Conservation (phyloP, 2,329 filamentous ascomycete genomes). For the Fusarium hostae region DNA sequence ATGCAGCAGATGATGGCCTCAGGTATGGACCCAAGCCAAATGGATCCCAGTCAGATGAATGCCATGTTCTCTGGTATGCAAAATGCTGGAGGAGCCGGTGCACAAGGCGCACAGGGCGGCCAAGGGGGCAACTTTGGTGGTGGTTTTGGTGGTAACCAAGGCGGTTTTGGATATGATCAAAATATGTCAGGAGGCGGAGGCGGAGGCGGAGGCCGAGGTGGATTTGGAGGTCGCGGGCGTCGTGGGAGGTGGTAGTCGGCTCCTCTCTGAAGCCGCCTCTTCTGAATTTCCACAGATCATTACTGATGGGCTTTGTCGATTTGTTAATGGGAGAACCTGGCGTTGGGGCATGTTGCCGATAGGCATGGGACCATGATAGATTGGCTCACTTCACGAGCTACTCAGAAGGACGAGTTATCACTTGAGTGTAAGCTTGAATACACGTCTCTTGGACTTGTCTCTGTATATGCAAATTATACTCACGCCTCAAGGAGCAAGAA, state of each 20-base stretch:
- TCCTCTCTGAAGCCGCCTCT: neutral
- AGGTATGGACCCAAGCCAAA: conserved; percentile 73
- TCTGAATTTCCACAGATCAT: neutral
- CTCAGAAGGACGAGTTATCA: conserved; percentile 8
- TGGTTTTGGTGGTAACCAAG: conserved; percentile 65
- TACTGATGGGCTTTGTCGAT: conserved; percentile 30
- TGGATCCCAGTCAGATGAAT: conserved; percentile 69
- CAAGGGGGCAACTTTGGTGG: conserved; percentile 64
- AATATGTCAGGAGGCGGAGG: conserved; percentile 54
- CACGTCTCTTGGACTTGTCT: neutral
- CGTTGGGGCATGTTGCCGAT: conserved; percentile 41
- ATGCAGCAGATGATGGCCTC: conserved; percentile 77
- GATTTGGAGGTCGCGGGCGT: conserved; percentile 46
- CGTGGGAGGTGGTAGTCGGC: conserved; percentile 39
- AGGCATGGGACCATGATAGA: conserved; percentile 40
- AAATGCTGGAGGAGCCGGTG: conserved; percentile 55
- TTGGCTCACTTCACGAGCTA: conserved; percentile 23
- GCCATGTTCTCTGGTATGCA: conserved; percentile 71
- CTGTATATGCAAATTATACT: neutral
- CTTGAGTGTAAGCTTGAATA: conserved; percentile 9
- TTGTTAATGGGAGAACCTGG: conserved; percentile 42
- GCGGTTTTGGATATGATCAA: conserved; percentile 63
- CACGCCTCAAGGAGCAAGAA: neutral
- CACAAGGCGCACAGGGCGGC: conserved; percentile 57
- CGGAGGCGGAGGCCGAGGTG: conserved; percentile 52